Conservation (phyloP, 2,329 filamentous ascomycete species). For the Uncinocarpus reesii region DNA sequence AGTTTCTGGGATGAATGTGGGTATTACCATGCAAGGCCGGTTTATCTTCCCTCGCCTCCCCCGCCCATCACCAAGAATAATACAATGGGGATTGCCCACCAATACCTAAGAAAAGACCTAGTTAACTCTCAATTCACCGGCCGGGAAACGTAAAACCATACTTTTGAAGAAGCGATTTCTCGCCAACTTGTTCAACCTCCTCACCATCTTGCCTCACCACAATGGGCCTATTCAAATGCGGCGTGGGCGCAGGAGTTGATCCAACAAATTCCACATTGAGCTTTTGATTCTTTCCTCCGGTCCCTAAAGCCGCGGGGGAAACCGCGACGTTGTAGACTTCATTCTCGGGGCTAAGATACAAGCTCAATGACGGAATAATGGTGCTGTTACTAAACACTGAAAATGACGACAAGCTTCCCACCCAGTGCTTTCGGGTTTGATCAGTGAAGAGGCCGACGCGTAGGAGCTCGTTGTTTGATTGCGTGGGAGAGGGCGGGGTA, state of each 20-base stretch:
- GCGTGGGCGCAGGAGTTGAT: slow-evolving; percentile 26
- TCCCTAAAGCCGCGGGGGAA: slow-evolving; percentile 16
- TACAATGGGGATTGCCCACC: slow-evolving; percentile 38
- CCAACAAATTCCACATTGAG: slow-evolving; percentile 29
- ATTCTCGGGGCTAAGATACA: slow-evolving; percentile 31
- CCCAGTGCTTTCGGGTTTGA: slow-evolving; percentile 30
- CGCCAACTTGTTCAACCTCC: slow-evolving; percentile 29
- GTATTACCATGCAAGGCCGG: too few species aligned
- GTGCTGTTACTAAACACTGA: slow-evolving; percentile 23
- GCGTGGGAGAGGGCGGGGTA: slow-evolving; percentile 25
- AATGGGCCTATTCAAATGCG: slow-evolving; percentile 34
- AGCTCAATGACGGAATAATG: slow-evolving; percentile 23
- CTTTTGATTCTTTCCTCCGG: background rate
- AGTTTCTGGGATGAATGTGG: background rate
- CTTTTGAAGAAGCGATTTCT: slow-evolving; percentile 36
- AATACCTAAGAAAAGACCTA: slow-evolving; percentile 30
- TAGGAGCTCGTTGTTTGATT: slow-evolving; percentile 37
- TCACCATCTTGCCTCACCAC: slow-evolving; percentile 29
- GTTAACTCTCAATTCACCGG: slow-evolving; percentile 2
- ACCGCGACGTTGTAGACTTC: slow-evolving; percentile 35
- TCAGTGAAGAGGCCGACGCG: slow-evolving; percentile 44
- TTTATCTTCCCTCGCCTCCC: slow-evolving; percentile 21
- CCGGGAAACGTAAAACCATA: slow-evolving; percentile 20
- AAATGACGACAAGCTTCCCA: slow-evolving; percentile 32
- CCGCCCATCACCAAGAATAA: slow-evolving; percentile 35